phyloP scores from a whole-genome alignment of 163 green algal species.

The Coccomyxa subellipsoidea region DNA sequence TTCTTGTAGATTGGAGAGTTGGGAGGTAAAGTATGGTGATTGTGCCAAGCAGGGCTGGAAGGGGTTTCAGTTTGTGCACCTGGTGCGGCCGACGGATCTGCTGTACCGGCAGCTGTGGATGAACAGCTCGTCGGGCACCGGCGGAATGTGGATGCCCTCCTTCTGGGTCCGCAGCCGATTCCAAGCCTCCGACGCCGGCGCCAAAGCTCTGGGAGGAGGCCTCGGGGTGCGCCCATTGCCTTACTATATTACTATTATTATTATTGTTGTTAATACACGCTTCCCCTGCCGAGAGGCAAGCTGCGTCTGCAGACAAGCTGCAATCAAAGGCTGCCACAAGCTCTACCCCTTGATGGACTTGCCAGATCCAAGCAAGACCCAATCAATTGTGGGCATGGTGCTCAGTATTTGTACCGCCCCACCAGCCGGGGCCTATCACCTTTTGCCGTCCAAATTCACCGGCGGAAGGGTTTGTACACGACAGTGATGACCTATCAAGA shows the following conservation, averaged over 20 bases:
- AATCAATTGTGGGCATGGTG: too few species aligned
- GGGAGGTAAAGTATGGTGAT: background rate
- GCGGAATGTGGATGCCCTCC: conserved; percentile 16
- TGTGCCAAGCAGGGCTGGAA: conserved; percentile 24
- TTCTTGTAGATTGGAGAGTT: background rate
- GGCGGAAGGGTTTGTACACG: too few species aligned
- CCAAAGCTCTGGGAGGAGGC: background rate
- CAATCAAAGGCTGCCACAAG: too few species aligned
- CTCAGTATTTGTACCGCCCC: background rate
- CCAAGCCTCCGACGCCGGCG: background rate
- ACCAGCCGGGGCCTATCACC: too few species aligned
- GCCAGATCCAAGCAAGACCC: too few species aligned
- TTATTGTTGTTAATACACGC: too few species aligned
- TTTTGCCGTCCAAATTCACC: too few species aligned
- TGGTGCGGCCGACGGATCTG: conserved; percentile 24
- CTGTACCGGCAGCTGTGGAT: conserved; percentile 42
- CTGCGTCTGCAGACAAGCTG: too few species aligned
- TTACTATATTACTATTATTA: background rate
- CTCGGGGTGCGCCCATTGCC: background rate
- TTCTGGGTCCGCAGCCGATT: conserved; percentile 15
- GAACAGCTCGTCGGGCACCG: background rate
- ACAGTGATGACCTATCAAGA: too few species aligned
- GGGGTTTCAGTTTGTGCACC: conserved; percentile 32
- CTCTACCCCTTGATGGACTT: too few species aligned
- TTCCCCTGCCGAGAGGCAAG: too few species aligned